These are phyloP conservation scores for Linanthus parryae DNA, from an alignment of 148 eudicot species.

Conservation along the genomic window DNA sequence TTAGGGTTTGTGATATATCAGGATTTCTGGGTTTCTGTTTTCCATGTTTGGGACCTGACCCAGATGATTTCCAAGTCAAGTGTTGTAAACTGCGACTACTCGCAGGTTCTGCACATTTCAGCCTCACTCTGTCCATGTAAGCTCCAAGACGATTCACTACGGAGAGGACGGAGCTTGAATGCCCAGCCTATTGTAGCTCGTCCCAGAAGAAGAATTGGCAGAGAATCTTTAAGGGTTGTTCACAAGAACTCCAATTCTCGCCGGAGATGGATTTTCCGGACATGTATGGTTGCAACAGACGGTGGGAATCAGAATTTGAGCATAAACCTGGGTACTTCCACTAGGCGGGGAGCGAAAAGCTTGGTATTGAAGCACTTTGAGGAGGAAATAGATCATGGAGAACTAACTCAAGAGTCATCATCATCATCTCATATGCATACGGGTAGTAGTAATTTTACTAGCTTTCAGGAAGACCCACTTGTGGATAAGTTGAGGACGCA, in stretches of 20 bases:
- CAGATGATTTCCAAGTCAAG: conserved; percentile 35
- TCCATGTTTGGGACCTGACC: no score
- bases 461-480: conserved; percentile 76
- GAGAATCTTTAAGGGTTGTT: conserved; percentile 13
- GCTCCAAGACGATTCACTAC: neutral
- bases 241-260: conserved; percentile 3
- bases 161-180: conserved; percentile 7
- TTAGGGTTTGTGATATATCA: no score
- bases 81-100: conserved; percentile 15
- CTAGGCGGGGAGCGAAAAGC: conserved; percentile 40
- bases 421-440: no score
- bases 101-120: conserved; percentile 16
- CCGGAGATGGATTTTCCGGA: conserved; percentile 16
- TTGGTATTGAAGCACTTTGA: conserved; percentile 42
- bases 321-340: conserved; percentile 31
- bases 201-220: conserved; percentile 14
- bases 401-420: conserved; percentile 32
- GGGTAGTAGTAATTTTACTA: no score
- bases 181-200: conserved; percentile 12
- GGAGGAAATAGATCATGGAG: conserved; percentile 30
- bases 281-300: conserved; percentile 32
- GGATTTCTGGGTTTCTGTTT: no score
- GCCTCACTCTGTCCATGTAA: conserved; percentile 31
- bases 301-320: conserved; percentile 34
- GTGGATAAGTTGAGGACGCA: conserved; percentile 91